Base-by-base conservation (phyloP, 1,284 basidiomycete species). In the Ceratobasidium sp. region DNA sequence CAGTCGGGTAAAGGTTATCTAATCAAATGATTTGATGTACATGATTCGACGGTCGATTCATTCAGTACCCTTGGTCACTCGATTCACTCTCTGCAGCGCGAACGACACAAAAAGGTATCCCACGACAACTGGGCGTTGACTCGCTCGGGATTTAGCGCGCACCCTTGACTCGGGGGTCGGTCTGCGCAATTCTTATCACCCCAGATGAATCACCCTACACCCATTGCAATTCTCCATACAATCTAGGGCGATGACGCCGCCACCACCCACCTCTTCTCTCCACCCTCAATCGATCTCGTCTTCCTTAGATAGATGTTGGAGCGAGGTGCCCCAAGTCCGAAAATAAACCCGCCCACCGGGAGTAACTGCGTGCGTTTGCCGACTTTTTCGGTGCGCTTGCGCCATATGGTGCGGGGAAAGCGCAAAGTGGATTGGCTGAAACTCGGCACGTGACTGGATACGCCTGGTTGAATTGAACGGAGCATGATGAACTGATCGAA, bases 1-100 rank as follows among this genome's bases (percentile, higher is more conserved):
- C 32, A 35, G 38, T 38, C n/a, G 32, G 47, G 47, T 41, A 69
- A 69, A 69, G 64, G 35, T 57, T 69, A 69, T 69, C 52, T 57
- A 69, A 69, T 57, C 32, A 26, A 66, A 52, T 30, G 23, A 57
- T 57, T 18, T 44, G 43, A 44, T 44, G 11, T 18, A 44, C 18
- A 11, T 18, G 43, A 44, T 44, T 44, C 43, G 9, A 18, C 18
- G 43, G n/a, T n/a, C n/a, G n/a, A n/a, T n/a, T n/a, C n/a, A 44
- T 11, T 18, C 43, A 44, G 43, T 18, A 11, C 43, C 43, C 43
- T 18, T 44, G 43, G 43, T 44, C 11, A 44, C 11, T 52, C 8
- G 49, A 13, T 7, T 52, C 11, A 52, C 49, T 52, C 49, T n/a
- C n/a, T n/a, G n/a, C n/a, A n/a, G n/a, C n/a, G n/a, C n/a, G n/a